Evolutionary conservation across 352 stramenopile genomes (phyloP).

Genomic region (Pythium phragmiticola): DNA sequence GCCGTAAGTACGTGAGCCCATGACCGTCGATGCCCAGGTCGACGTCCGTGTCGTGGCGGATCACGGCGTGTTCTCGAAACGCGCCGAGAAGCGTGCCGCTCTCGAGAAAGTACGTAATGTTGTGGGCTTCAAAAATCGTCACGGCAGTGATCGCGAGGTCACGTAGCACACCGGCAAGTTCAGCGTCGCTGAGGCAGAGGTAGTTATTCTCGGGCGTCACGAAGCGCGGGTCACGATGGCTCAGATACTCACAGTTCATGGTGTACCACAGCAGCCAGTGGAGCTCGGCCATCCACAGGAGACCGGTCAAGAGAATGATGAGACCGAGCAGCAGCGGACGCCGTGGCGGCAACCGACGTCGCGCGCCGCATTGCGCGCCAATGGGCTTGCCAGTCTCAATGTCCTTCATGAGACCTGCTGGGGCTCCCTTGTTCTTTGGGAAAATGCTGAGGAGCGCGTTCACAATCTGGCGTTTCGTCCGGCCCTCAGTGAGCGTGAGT

Average conservation of each 20-base stretch:
- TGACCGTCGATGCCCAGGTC: constrained; percentile 29
- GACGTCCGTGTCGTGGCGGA: constrained; percentile 32
- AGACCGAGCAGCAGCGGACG: constrained; percentile 13
- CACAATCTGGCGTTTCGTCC: no score
- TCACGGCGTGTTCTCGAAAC: constrained; percentile 29
- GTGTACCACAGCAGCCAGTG: constrained; percentile 7
- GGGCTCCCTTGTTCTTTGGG: no score
- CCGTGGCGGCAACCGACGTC: background rate
- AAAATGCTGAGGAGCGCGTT: no score
- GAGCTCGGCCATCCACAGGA: background rate
- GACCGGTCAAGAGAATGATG: background rate
- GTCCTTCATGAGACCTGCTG: background rate
- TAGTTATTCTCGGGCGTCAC: constrained; percentile 9
- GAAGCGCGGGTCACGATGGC: constrained; percentile 16
- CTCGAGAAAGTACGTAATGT: constrained; percentile 34
- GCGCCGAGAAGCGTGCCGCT: constrained; percentile 33
- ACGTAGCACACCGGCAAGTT: constrained; percentile 23
- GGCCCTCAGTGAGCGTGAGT: no score
- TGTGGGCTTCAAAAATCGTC: constrained; percentile 19
- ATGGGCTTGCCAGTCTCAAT: background rate
- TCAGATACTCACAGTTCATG: constrained; percentile 24
- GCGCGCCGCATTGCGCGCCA: background rate
- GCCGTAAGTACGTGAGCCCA: constrained; percentile 19
- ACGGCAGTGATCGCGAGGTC: constrained; percentile 18
- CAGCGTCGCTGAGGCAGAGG: constrained; percentile 18